These are phyloP conservation scores for Petunia axillaris DNA, from an alignment of 257 asterid genomes.

Conservation along the genomic window DNA sequence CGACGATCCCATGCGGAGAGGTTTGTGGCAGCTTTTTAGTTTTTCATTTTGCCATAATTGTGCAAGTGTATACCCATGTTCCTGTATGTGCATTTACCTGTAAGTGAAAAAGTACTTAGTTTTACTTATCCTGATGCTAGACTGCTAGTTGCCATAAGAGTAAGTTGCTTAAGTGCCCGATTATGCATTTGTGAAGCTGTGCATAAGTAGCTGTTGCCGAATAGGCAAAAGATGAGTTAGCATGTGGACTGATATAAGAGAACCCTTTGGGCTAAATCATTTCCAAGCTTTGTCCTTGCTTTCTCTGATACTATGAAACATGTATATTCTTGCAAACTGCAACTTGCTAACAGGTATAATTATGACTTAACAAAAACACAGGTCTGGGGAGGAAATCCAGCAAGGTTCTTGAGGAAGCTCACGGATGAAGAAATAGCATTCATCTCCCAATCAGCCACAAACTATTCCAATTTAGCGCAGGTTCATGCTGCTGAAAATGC, in stretches of 20 bases:
- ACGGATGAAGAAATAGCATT: constrained; percentile 83
- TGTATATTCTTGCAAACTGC: not conserved
- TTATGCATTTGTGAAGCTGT: constrained; percentile 1
- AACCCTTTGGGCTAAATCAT: not conserved
- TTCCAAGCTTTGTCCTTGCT: not conserved
- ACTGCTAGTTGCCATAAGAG: not conserved
- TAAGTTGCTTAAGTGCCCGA: not conserved
- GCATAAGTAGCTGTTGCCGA: not conserved
- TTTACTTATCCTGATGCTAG: not conserved
- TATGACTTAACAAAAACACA: constrained; percentile 31
- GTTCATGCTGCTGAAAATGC: constrained; percentile 94
- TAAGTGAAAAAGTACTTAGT: not conserved
- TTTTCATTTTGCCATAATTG: not conserved
- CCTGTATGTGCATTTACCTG: not conserved
- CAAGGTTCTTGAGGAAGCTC: constrained; percentile 91
- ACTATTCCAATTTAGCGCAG: constrained; percentile 74
- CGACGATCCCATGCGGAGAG: constrained; percentile 90
- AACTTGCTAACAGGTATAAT: constrained; percentile 7
- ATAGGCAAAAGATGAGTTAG: not conserved
- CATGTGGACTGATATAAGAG: not conserved
- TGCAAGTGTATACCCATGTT: not conserved
- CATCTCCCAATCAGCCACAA: constrained; percentile 79
- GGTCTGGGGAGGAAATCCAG: constrained; percentile 99
- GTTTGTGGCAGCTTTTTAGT: constrained; percentile 44
- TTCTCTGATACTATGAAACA: not conserved